Evolutionary conservation across 768 basidiomycete genomes (phyloP), one percentile per base, ranked within the genome.

Genomic region (Calvatia gigantea): DNA sequence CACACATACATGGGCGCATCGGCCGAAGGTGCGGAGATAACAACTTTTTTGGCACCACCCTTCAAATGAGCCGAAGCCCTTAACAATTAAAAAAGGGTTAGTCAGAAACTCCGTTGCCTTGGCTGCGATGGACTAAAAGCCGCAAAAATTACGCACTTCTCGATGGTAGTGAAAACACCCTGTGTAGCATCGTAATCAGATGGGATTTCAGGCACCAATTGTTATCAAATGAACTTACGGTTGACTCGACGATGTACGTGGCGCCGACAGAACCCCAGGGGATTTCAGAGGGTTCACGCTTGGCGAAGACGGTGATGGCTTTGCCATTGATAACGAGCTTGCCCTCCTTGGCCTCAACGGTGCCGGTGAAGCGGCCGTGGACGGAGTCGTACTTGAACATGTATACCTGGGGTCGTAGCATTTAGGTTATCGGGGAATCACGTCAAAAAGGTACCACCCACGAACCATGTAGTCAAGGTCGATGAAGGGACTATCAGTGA

Each of bases 31-130:
- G 96, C 96, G 62, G 95, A 96, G 83, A 99, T 98, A 78, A 99
- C 81, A 70, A 99, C 96, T 82, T 98, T 99, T 87, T 98, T 98
- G 69, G 96, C 96, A 71, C 96, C 96, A 65, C 96, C 96, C 77
- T 95, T 94, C 76, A 99, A 79, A 78, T 99, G 96, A 63, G 85
- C 87, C 45, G 80, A 80, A 53, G 96, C 96, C 80, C 87, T 90
- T 54, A 29, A 56, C 51, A 38, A 58, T 64, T 19, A n/a, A n/a
- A n/a, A n/a, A n/a, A n/a, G n/a, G n/a, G n/a, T n/a, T n/a, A 15
- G 9, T 11, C 21, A 50, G 27, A 9, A 58, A 55, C 14, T 52
- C 21, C 38, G 35, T 48, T 23, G 66, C 49, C 17, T 38, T 6
- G 5, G 35, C 23, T 54, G 27, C 31, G 21, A 54, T 35, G 35